Conservation (phyloP, 176 grass and related monocot genomes). For the Zoysia pacifica region DNA sequence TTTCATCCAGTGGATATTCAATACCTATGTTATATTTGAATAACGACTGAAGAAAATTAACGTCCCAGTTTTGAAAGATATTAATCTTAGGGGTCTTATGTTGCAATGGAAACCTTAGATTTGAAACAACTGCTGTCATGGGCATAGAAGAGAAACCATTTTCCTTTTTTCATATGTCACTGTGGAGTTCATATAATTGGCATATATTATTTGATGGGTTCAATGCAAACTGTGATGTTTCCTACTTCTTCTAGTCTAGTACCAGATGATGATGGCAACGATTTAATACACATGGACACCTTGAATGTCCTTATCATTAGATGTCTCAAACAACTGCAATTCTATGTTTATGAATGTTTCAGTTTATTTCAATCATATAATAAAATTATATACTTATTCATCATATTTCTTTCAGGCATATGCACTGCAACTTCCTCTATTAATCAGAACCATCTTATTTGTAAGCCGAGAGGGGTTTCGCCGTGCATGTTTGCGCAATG, state of each 20-base stretch:
- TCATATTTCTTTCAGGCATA: slow-evolving; percentile 66
- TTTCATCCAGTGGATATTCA: slow-evolving; percentile 10
- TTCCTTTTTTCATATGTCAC: neutral
- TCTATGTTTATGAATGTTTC: slow-evolving; percentile 5
- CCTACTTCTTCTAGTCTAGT: neutral
- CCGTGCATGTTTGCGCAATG: slow-evolving; percentile 87
- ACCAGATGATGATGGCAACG: neutral
- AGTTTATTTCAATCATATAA: neutral
- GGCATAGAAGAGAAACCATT: neutral
- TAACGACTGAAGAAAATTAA: neutral
- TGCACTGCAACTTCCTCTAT: slow-evolving; percentile 90
- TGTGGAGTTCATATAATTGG: neutral
- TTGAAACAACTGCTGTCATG: neutral
- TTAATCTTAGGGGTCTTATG: neutral
- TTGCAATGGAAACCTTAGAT: neutral
- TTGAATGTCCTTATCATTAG: neutral
- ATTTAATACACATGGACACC: slow-evolving; percentile 1
- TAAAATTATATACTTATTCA: neutral
- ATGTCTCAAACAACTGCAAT: slow-evolving; percentile 17
- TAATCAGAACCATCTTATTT: slow-evolving; percentile 88
- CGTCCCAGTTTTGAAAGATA: neutral
- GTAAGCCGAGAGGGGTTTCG: slow-evolving; percentile 96
- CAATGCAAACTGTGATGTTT: neutral
- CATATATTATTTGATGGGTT: slow-evolving; percentile 1
- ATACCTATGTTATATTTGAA: slow-evolving; percentile 1